phyloP scores from a whole-genome alignment of 306 rosid genomes.

The Begonia peltatifolia region DNA sequence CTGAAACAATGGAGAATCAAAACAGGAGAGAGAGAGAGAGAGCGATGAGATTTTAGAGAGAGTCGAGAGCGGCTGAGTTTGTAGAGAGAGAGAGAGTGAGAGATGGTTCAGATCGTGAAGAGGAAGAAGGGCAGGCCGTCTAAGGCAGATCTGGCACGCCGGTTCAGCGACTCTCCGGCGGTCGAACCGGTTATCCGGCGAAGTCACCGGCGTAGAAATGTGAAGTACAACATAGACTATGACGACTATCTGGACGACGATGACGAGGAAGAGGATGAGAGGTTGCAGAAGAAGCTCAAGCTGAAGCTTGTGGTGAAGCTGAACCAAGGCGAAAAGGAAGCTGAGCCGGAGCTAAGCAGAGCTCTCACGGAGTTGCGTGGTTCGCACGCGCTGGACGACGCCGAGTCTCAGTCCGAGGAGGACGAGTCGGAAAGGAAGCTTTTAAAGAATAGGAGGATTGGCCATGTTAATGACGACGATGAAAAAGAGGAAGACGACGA shows the following conservation, averaged over 20 bases:
- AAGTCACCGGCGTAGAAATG: constrained; percentile 84
- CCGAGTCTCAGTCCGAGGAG: constrained; percentile 8
- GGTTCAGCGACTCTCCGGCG: constrained; percentile 34
- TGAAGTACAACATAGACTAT: constrained; percentile 72
- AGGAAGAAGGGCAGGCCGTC: constrained; percentile 99
- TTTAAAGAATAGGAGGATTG: constrained; percentile 31
- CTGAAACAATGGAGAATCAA: constrained; percentile 54
- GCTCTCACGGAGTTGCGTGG: constrained; percentile 32
- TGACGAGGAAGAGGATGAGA: constrained; percentile 56
- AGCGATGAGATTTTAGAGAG: constrained; percentile 18
- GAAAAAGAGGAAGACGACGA: constrained; percentile 10
- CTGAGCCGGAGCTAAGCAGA: constrained; percentile 6
- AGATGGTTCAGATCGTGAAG: constrained; percentile 98
- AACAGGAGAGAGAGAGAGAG: constrained; percentile 11
- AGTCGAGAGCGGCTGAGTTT: constrained; percentile 4
- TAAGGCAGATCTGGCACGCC: constrained; percentile 91
- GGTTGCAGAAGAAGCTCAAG: constrained; percentile 63
- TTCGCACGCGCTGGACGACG: constrained; percentile 17
- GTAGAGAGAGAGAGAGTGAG: constrained; percentile 4
- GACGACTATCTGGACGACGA: constrained; percentile 75
- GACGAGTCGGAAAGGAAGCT: constrained; percentile 30
- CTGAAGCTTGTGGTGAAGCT: constrained; percentile 79
- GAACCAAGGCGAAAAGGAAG: constrained; percentile 22
- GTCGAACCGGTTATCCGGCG: constrained; percentile 45
- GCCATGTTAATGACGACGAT: constrained; percentile 15